Evolutionary conservation across 306 rosid genomes (phyloP).

Genomic region (Prunus salicina): DNA sequence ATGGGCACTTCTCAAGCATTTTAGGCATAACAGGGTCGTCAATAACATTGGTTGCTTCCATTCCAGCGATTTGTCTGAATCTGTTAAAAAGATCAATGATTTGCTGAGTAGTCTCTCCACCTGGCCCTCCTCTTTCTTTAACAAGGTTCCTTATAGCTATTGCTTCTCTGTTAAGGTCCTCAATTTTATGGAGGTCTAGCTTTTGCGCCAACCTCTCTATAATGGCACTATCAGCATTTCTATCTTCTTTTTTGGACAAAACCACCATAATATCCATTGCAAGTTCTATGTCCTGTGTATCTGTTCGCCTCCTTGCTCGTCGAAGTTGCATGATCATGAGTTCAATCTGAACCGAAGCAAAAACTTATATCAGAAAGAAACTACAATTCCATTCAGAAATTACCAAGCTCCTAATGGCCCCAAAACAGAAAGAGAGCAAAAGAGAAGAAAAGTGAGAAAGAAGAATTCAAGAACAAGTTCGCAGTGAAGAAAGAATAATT

Average conservation of each 20-base stretch:
- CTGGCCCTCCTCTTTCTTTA: slow-evolving; percentile 55
- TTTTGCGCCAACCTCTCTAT: slow-evolving; percentile 64
- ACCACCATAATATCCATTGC: slow-evolving; percentile 83
- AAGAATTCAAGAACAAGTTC: background rate
- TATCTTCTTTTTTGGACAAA: slow-evolving; percentile 44
- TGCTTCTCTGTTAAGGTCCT: slow-evolving; percentile 62
- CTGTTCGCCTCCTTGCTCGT: slow-evolving; percentile 63
- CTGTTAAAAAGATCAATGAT: slow-evolving; percentile 62
- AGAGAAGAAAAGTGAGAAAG: too few species aligned
- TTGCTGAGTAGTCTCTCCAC: slow-evolving; percentile 36
- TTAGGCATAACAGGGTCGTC: slow-evolving; percentile 47
- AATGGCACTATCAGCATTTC: slow-evolving; percentile 62
- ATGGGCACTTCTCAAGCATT: slow-evolving; percentile 47
- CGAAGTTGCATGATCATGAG: slow-evolving; percentile 63
- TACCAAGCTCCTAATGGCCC: background rate
- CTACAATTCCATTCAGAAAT: background rate
- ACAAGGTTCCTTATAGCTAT: slow-evolving; percentile 44
- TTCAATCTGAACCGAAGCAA: slow-evolving; percentile 49
- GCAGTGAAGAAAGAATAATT: background rate
- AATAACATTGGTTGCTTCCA: slow-evolving; percentile 49
- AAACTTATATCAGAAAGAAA: background rate
- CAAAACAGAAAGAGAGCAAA: background rate
- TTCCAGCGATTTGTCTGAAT: slow-evolving; percentile 56
- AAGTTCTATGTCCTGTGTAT: slow-evolving; percentile 76
- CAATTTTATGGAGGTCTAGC: slow-evolving; percentile 49